Conservation (phyloP, 1,284 basidiomycete genomes). For the Thecaphora thlaspeos region DNA sequence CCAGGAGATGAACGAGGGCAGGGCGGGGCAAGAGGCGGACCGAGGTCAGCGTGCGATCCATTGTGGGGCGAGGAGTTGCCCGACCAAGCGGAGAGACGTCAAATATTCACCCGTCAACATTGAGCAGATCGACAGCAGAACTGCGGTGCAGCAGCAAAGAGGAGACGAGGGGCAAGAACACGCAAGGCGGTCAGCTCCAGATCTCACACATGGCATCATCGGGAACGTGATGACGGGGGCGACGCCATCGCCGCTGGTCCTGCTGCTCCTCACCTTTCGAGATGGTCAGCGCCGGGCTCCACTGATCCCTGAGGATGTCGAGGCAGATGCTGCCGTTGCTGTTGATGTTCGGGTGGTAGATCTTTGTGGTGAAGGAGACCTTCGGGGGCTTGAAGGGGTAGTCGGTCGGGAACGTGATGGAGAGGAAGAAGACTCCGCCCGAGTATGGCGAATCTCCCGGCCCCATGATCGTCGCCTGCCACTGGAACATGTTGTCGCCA, state of each 20-base stretch:
- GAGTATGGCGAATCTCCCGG: slow-evolving; percentile 55
- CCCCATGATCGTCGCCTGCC: slow-evolving; percentile 59
- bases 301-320: slow-evolving; percentile 87
- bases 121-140: slow-evolving; percentile 46
- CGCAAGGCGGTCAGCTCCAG: too few species aligned
- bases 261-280: slow-evolving; percentile 76
- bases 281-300: slow-evolving; percentile 85
- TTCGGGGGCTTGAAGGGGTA: slow-evolving; percentile 74
- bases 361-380: slow-evolving; percentile 94
- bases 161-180: too few species aligned
- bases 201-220: too few species aligned
- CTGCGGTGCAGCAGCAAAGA: background rate
- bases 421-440: slow-evolving; percentile 54
- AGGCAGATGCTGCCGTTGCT: slow-evolving; percentile 97
- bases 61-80: too few species aligned
- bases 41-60: too few species aligned
- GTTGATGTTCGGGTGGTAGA: slow-evolving; percentile 95
- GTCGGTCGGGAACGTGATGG: slow-evolving; percentile 69
- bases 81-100: too few species aligned
- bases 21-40: slow-evolving; percentile 16
- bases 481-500: slow-evolving; percentile 59
- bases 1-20: slow-evolving; percentile 57
- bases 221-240: too few species aligned
- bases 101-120: slow-evolving; percentile 36
- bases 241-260: too few species aligned